A percentile compares a stretch with the other conserved stretches of the same genome.
These are phyloP conservation scores for Russula griseocarnosa DNA, from an alignment of 768 basidiomycete genomes.

Conservation along the genomic window DNA sequence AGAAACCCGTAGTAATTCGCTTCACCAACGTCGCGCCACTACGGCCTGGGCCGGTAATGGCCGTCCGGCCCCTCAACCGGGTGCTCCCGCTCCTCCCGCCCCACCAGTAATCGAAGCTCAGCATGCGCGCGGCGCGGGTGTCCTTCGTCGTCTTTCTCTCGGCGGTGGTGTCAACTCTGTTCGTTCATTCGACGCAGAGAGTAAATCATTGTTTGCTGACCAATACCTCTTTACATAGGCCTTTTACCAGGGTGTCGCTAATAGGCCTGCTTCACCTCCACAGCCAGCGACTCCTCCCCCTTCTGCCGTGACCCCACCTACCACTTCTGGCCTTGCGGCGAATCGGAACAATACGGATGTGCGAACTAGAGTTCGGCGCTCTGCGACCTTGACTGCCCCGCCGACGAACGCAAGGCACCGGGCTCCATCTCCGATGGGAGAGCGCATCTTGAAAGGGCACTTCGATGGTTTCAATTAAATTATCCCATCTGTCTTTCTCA, in stretches of 20 bases:
- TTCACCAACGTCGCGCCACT: conserved; percentile 53
- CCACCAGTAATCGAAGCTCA: conserved; percentile 42
- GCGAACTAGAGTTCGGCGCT: conserved; percentile 43
- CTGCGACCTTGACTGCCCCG: conserved; percentile 52
- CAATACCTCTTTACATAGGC: conserved; percentile 21
- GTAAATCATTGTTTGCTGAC: conserved; percentile 17
- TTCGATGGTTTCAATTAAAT: conserved; percentile 80
- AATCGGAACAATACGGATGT: conserved; percentile 25
- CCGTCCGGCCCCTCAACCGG: conserved; percentile 46
- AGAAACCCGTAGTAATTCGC: conserved; percentile 1
- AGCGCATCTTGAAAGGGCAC: conserved; percentile 85
- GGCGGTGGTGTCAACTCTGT: conserved; percentile 58
- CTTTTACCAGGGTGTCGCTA: conserved; percentile 5
- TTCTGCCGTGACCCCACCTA: conserved; percentile 15
- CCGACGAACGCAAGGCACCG: conserved; percentile 45
- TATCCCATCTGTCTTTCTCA: background rate
- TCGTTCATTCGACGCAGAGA: conserved; percentile 30
- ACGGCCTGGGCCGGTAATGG: conserved; percentile 45
- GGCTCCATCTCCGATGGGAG: conserved; percentile 86
- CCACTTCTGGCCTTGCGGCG: background rate
- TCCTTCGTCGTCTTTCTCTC: conserved; percentile 73
- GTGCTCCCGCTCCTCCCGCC: conserved; percentile 21
- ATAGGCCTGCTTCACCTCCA: conserved; percentile 23
- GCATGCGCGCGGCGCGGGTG: conserved; percentile 62
- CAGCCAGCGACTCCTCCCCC: conserved; percentile 22